Base-by-base conservation (phyloP, 495 filamentous ascomycete genomes). In the Penicillium robsamsonii region DNA sequence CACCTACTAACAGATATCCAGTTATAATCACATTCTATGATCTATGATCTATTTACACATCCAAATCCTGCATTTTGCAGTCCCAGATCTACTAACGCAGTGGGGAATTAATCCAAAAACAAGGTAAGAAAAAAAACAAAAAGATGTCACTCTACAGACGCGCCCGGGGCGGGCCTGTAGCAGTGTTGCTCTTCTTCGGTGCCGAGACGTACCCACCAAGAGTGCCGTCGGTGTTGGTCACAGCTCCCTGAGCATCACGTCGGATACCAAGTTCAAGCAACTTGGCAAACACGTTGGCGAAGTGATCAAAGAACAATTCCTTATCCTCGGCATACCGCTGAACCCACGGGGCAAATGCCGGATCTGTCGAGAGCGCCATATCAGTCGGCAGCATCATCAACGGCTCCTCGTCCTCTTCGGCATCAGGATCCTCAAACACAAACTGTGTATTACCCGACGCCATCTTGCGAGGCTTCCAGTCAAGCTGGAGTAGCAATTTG, bases 221-320 rank as follows among this genome's bases (percentile, higher is more conserved):
- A 29, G 64, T 62, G 62, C 82, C 81, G 56, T 83, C 81, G 22
- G 74, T 72, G 61, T 84, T 83, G 43, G 74, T 64, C 37, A 84
- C 65, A 5, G 50, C 64, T 7, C 79, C 83, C 17, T 73, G 62
- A 6, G 59, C 77, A 62, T 86, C 82, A 45, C 83, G 76, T 41
- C 67, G 57, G 46, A 86, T 83, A 5, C 83, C 82, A 55, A 87
- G 63, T 70, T 86, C 82, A 37, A 85, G 48, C 71, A 87, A 60
- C 70, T 85, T 87, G n/a, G 76, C 77, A 66, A 85, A 87, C 11
- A 76, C 82, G 58, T 77, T 77, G 18, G 79, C 49, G 59, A 85
- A 86, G 64, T 86, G 76, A 43, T 78, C 77, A 57, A 84, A 87
- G 76, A 87, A 86, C 38, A 78, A 33, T 1, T 84, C 83, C 66